Conservation (phyloP, 495 filamentous ascomycete species). For the Chlorociboria aeruginascens region DNA sequence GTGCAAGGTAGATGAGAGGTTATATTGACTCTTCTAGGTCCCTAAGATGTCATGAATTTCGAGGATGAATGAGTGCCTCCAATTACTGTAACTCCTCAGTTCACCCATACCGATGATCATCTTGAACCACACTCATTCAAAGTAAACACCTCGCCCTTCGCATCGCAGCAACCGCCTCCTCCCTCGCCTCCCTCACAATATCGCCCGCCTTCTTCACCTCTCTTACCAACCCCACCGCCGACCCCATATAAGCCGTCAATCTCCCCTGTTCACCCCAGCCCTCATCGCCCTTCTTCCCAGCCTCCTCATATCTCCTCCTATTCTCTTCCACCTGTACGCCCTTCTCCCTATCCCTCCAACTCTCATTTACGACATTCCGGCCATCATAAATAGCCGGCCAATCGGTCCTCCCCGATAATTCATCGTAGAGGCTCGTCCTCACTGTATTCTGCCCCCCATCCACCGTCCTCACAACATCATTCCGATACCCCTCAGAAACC, state of each 20-base stretch:
- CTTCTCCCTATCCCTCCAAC: slow-evolving; percentile 39
- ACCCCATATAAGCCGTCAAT: slow-evolving; percentile 53
- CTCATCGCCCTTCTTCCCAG: slow-evolving; percentile 27
- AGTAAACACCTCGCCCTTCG: background rate
- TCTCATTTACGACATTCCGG: slow-evolving; percentile 47
- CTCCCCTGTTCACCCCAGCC: slow-evolving; percentile 50
- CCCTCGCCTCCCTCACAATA: slow-evolving; percentile 37
- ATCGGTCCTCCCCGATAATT: slow-evolving; percentile 45
- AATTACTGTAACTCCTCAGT: no score
- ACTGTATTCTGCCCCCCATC: slow-evolving; percentile 54
- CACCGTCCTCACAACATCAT: slow-evolving; percentile 39
- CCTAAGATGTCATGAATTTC: no score
- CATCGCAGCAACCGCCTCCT: background rate
- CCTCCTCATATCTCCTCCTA: slow-evolving; percentile 43
- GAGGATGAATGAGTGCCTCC: no score
- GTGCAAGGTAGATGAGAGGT: no score
- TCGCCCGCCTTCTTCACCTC: slow-evolving; percentile 51
- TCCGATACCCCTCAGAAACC: slow-evolving; percentile 41
- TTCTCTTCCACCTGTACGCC: slow-evolving; percentile 46
- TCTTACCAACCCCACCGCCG: slow-evolving; percentile 46
- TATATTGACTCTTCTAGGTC: no score
- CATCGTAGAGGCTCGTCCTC: slow-evolving; percentile 57
- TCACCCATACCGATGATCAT: no score
- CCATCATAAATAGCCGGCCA: slow-evolving; percentile 57
- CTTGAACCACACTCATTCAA: background rate